A percentile compares a stretch with the other conserved stretches of the same genome.
Evolutionary conservation across 805 yeast genomes (phyloP).

Genomic region (Myxozyma neglecta): DNA sequence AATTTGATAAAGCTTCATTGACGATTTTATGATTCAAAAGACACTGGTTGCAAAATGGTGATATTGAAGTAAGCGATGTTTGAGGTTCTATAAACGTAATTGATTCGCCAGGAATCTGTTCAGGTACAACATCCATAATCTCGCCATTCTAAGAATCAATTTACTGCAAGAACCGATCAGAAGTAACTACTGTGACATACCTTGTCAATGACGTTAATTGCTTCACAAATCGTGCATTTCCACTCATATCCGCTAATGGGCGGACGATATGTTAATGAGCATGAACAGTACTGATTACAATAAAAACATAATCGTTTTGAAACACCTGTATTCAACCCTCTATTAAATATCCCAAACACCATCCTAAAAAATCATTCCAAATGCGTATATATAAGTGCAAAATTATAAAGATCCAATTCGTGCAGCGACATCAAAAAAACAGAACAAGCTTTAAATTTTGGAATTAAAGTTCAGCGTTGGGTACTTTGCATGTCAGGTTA

Average conservation of each 20-base stretch:
- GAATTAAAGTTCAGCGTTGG: too few relatives aligned
- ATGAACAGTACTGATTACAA: constrained; percentile 11
- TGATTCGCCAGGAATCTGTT: neutral
- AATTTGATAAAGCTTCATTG: constrained; percentile 20
- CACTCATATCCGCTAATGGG: constrained; percentile 7
- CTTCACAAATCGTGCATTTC: constrained; percentile 26
- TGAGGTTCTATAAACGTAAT: neutral
- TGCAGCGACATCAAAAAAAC: too few relatives aligned
- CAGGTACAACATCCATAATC: constrained; percentile 21
- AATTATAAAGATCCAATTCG: too few relatives aligned
- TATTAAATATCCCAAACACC: neutral
- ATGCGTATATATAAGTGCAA: neutral
- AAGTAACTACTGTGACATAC: neutral
- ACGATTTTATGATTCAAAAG: constrained; percentile 21
- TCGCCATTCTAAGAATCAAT: constrained; percentile 17
- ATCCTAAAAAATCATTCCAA: neutral
- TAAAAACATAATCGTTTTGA: constrained; percentile 17
- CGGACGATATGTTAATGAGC: neutral
- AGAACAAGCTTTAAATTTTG: too few relatives aligned
- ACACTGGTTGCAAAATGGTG: constrained; percentile 25
- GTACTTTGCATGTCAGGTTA: constrained; percentile 5
- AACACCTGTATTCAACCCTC: neutral
- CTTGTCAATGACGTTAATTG: constrained; percentile 20
- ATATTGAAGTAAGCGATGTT: neutral
- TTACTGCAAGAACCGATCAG: neutral